These are phyloP conservation scores for Mycena latifolia DNA, from an alignment of 768 basidiomycete genomes.

Conservation along the genomic window DNA sequence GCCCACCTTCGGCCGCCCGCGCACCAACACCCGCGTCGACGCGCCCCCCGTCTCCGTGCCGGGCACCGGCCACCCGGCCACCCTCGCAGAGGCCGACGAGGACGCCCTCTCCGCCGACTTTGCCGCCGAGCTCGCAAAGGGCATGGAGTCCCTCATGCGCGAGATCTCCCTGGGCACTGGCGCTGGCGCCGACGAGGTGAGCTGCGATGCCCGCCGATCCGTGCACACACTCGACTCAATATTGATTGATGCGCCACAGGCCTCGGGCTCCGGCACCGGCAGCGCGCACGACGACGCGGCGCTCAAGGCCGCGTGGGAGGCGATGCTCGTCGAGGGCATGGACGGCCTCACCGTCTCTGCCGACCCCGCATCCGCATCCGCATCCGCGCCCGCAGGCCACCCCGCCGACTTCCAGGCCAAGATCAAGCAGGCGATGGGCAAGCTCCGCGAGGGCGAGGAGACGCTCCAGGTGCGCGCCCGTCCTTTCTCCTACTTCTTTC, in stretches of 20 bases:
- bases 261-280: slow-evolving; percentile 26
- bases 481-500: background rate
- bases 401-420: slow-evolving; percentile 71
- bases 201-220: too few species aligned
- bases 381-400: slow-evolving; percentile 20
- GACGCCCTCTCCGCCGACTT: slow-evolving; percentile 56
- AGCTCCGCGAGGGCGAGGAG: slow-evolving; percentile 77
- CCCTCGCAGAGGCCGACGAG: slow-evolving; percentile 51
- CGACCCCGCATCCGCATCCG: slow-evolving; percentile 29
- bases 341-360: slow-evolving; percentile 41
- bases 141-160: slow-evolving; percentile 64
- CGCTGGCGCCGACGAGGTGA: slow-evolving; percentile 42
- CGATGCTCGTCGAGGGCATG: slow-evolving; percentile 76
- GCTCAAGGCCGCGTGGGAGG: slow-evolving; percentile 77
- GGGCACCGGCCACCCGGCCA: slow-evolving; percentile 35
- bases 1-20: slow-evolving; percentile 49
- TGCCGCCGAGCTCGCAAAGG: slow-evolving; percentile 59
- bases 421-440: slow-evolving; percentile 80
- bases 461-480: slow-evolving; percentile 47
- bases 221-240: too few species aligned
- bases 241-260: too few species aligned
- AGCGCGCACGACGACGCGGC: slow-evolving; percentile 51
- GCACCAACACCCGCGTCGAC: slow-evolving; percentile 64
- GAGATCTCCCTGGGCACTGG: slow-evolving; percentile 57
- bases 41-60: slow-evolving; percentile 55